These are phyloP conservation scores for Skeletonema potamos DNA, from an alignment of 108 stramenopile species.

Conservation along the genomic window DNA sequence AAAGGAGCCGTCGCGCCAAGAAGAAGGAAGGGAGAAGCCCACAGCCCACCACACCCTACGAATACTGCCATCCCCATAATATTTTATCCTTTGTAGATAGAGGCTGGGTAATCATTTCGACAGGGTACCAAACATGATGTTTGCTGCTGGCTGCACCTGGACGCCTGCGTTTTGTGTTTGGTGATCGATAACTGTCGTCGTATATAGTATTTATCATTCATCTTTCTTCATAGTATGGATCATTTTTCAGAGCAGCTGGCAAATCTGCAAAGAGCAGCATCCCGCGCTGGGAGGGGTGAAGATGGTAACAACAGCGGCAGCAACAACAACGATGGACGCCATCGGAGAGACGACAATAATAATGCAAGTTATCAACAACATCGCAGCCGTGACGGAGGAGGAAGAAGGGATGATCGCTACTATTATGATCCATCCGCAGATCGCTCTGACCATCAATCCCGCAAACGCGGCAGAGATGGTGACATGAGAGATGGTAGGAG, in stretches of 20 bases:
- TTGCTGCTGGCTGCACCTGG: no score
- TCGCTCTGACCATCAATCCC: background rate
- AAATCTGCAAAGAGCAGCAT: conserved; percentile 58
- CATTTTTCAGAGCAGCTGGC: conserved; percentile 60
- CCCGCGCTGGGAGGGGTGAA: conserved; percentile 25
- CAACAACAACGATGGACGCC: conserved; percentile 12
- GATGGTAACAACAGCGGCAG: conserved; percentile 28
- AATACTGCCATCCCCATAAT: no score
- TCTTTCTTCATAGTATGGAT: no score
- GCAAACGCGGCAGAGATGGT: conserved; percentile 10
- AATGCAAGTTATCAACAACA: background rate
- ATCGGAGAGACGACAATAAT: conserved; percentile 1
- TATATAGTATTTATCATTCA: no score
- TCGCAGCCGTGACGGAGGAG: background rate
- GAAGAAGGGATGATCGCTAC: conserved; percentile 9
- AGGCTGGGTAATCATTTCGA: no score
- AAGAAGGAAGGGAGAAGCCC: no score
- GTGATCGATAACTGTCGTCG: no score
- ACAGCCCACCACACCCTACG: no score
- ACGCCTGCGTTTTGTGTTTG: no score
- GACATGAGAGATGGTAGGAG: background rate
- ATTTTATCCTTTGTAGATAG: no score
- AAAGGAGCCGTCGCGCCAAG: no score
- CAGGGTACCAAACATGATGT: no score
- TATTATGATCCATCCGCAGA: background rate